Evolutionary conservation across 108 stramenopile species (phyloP).

Genomic region (Chaetoceros muelleri): DNA sequence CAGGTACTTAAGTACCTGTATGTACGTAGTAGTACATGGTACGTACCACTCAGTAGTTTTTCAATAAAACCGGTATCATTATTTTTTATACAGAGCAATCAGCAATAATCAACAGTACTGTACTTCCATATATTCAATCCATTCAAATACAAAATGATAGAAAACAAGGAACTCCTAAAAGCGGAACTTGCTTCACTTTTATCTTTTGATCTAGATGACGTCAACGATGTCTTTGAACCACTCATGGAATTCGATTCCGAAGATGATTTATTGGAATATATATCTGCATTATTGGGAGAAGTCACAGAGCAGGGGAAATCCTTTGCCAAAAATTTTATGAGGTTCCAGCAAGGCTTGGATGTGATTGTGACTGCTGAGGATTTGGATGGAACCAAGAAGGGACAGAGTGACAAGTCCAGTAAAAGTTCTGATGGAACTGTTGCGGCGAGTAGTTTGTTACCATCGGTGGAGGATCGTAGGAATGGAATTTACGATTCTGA

Average conservation of each 20-base stretch:
- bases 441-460: too few relatives aligned
- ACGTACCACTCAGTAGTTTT: too few relatives aligned
- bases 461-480: too few relatives aligned
- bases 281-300: not conserved
- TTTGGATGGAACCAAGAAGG: conserved; percentile 25
- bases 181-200: conserved; percentile 22
- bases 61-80: too few relatives aligned
- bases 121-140: not conserved
- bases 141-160: not conserved
- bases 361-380: conserved; percentile 23
- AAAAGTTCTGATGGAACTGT: too few relatives aligned
- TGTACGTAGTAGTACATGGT: too few relatives aligned
- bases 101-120: not conserved
- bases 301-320: not conserved
- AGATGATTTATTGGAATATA: conserved; percentile 19
- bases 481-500: too few relatives aligned
- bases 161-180: conserved; percentile 6
- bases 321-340: not conserved
- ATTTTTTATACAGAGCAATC: too few relatives aligned
- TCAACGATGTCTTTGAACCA: conserved; percentile 42
- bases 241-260: conserved; percentile 36
- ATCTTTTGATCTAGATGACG: conserved; percentile 40
- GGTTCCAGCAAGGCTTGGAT: not conserved
- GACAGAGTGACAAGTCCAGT: not conserved
- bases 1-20: too few relatives aligned